Percentiles rank a stretch among this genome's conserved stretches.
These are phyloP conservation scores for Euphorbia peplus DNA, from an alignment of 345 rosid species.

Conservation along the genomic window DNA sequence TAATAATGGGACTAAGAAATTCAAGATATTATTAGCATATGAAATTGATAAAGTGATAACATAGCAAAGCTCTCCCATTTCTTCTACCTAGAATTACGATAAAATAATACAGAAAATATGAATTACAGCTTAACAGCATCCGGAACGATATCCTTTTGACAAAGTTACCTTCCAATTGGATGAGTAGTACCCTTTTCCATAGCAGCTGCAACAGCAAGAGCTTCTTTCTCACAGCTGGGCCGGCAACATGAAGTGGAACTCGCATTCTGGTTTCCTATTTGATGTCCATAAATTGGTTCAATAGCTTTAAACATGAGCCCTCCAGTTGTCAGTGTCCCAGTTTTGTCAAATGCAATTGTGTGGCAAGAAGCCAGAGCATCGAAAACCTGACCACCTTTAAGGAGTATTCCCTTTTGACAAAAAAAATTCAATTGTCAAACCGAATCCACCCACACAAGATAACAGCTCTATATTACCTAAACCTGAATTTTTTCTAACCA, in stretches of 20 bases:
- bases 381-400: slow-evolving; percentile 92
- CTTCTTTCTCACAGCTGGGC: slow-evolving; percentile 93
- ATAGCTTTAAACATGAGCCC: slow-evolving; percentile 92
- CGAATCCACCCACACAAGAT: neutral
- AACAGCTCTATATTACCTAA: neutral
- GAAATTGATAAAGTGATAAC: neutral
- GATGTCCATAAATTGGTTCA: slow-evolving; percentile 92
- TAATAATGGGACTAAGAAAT: no score
- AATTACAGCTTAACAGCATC: neutral
- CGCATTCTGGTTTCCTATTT: slow-evolving; percentile 26
- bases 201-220: slow-evolving; percentile 98
- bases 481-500: neutral
- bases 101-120: neutral
- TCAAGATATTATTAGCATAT: neutral
- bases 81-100: neutral
- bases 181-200: slow-evolving; percentile 99
- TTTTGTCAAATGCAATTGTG: slow-evolving; percentile 95
- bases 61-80: neutral
- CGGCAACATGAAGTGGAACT: slow-evolving; percentile 52
- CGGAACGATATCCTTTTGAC: neutral
- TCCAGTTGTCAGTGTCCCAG: slow-evolving; percentile 96
- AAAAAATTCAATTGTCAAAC: slow-evolving; percentile 12
- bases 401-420: slow-evolving; percentile 74
- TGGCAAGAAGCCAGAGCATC: slow-evolving; percentile 94
- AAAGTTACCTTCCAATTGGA: slow-evolving; percentile 90